A percentile compares a stretch with the other conserved stretches of the same genome.
Evolutionary conservation across 768 basidiomycete species (phyloP).

Genomic region (Zangia roseola): DNA sequence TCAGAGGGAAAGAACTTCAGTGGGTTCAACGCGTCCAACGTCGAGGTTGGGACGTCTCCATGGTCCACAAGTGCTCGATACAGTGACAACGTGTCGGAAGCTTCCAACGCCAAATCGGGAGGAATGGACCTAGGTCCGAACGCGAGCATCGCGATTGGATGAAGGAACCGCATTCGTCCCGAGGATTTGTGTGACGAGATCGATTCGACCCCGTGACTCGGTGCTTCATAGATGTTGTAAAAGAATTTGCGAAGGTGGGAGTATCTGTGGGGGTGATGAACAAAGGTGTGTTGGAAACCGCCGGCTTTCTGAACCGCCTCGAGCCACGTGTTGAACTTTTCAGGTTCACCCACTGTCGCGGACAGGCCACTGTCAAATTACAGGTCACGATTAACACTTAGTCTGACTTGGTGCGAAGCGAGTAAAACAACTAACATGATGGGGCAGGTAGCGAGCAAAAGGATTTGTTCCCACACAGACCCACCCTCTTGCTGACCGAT

Average conservation of each 20-base stretch:
- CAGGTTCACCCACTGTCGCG: constrained; percentile 66
- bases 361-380: constrained; percentile 56
- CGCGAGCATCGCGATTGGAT: constrained; percentile 61
- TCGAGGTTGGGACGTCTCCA: constrained; percentile 22
- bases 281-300: constrained; percentile 56
- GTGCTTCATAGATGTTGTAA: constrained; percentile 39
- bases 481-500: constrained; percentile 72
- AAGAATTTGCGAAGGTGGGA: constrained; percentile 71
- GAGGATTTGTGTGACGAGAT: constrained; percentile 39
- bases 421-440: constrained; percentile 52
- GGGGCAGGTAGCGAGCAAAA: constrained; percentile 67
- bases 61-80: constrained; percentile 42
- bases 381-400: background rate
- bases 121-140: constrained; percentile 53
- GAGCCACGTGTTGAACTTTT: constrained; percentile 66
- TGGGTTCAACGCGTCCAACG: constrained; percentile 39
- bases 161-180: constrained; percentile 50
- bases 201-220: constrained; percentile 31
- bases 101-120: constrained; percentile 61
- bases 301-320: constrained; percentile 57
- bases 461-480: constrained; percentile 72
- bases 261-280: constrained; percentile 67
- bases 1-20: constrained; percentile 41
- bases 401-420: background rate
- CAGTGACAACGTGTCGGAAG: constrained; percentile 52